Base-by-base conservation (phyloP, 2,329 filamentous ascomycete species). In the Daldinia eschscholtzii region DNA sequence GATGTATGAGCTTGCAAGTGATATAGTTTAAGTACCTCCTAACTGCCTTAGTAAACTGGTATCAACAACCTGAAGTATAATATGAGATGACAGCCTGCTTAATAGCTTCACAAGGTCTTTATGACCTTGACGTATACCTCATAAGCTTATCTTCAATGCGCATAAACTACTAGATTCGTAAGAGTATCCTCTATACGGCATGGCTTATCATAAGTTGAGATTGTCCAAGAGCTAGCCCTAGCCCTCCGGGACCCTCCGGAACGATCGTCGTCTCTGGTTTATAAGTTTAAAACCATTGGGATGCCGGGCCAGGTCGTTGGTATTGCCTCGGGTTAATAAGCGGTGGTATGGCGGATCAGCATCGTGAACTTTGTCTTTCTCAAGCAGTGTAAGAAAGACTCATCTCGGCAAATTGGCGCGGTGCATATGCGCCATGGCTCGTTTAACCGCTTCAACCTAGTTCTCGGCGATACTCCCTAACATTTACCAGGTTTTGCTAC, bases 331-430 rank as follows among this genome's bases (percentile, higher is more conserved):
- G 64, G 41, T 15, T 9, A 60, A 63, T 60, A 28, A 6, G 15
- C 15, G 42, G 55, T 55, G 55, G 26, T 20, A 41, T 30, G 26
- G 26, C 46, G 33, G 52, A 62, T 53, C 46, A 23, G 23, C 30
- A 44, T 30, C 18, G 35, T 18, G 12, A 44, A 28, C 30, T 35
- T 41, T 50, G 13, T 15, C 26, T 18, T 37, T 37, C 15, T 20
- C 39, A 53, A 26, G 26, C 52, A 52, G 42, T 35, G 26, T 37
- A 35, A 42, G 26, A 42, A 28, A 20, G 42, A 18, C 35, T 55
- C 26, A 61, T 66, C 18, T 66, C 58, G 44, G 52, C 44, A 61
- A 59, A 66, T 66, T 61, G 33, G 28, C 53, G 41, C 37, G 20
- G 39, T 58, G 37, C 37, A 46, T 66, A 61, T 55, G 58, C 44